Evolutionary conservation across 2,329 filamentous ascomycete species (phyloP).

Genomic region (Gyromitra esculenta): DNA sequence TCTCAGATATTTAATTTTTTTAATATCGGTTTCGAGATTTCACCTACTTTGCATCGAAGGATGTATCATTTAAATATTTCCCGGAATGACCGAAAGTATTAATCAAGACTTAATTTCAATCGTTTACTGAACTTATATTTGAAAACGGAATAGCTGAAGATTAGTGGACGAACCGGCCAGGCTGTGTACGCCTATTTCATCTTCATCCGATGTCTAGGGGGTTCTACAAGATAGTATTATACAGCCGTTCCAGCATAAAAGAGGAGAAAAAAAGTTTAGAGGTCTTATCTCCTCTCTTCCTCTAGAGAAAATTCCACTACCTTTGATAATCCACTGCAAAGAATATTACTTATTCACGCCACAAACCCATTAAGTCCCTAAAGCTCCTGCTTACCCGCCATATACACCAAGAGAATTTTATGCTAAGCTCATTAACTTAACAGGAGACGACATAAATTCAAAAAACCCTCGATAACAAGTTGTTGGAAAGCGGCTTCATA

Average conservation of each 20-base stretch:
- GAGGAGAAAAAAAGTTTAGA: background rate
- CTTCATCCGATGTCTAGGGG: background rate
- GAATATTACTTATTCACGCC: background rate
- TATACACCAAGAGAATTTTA: background rate
- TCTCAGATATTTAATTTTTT: background rate
- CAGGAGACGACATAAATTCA: background rate
- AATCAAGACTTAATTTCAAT: background rate
- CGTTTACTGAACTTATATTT: background rate
- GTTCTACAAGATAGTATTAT: slow-evolving; percentile 33
- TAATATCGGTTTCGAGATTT: background rate
- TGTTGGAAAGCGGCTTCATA: background rate
- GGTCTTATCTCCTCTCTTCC: background rate
- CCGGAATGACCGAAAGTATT: background rate
- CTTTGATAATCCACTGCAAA: background rate
- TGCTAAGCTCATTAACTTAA: background rate
- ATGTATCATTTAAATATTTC: background rate
- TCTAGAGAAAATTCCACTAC: background rate
- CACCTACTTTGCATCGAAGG: background rate
- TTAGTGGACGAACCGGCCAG: background rate
- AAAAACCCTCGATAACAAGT: too few species aligned
- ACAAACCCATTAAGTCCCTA: background rate
- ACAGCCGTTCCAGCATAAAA: slow-evolving; percentile 8
- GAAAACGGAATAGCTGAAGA: background rate
- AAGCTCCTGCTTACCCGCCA: background rate
- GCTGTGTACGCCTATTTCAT: background rate